Evolutionary conservation across 31 red algal genomes (phyloP).

Genomic region (Endocladia muricata): DNA sequence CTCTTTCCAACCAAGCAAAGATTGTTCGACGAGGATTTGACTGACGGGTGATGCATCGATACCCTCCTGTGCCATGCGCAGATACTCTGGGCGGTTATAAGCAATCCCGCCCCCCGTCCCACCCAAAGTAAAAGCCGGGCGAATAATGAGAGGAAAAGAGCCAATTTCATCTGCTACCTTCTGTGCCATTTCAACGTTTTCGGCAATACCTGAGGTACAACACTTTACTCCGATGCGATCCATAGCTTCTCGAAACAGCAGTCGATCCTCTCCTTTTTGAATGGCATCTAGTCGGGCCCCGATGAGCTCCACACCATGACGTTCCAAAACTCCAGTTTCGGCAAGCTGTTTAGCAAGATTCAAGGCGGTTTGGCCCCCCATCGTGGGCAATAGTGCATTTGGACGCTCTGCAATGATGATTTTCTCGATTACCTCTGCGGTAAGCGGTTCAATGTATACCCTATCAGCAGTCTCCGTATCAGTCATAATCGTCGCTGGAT

Average conservation of each 20-base stretch:
- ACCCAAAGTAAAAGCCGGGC: slow-evolving; percentile 97
- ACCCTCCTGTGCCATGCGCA: slow-evolving; percentile 87
- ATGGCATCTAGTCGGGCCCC: slow-evolving; percentile 95
- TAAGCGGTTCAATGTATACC: slow-evolving; percentile 96
- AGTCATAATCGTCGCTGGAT: slow-evolving; percentile 99
- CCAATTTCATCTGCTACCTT: slow-evolving; percentile 92
- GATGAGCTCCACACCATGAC: slow-evolving; percentile 90
- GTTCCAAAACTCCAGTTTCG: slow-evolving; percentile 75
- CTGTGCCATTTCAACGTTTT: slow-evolving; percentile 82
- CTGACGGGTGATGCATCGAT: slow-evolving; percentile 88
- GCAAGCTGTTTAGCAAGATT: slow-evolving; percentile 84
- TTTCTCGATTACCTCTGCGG: slow-evolving; percentile 78
- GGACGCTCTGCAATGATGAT: slow-evolving; percentile 88
- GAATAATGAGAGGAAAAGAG: slow-evolving; percentile 89
- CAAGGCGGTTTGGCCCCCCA: slow-evolving; percentile 98
- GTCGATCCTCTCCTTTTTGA: slow-evolving; percentile 94
- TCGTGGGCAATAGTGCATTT: slow-evolving; percentile 93
- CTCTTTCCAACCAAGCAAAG: slow-evolving; percentile 98
- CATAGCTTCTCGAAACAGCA: slow-evolving; percentile 95
- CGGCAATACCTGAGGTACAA: slow-evolving; percentile 91
- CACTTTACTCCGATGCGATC: slow-evolving; percentile 85
- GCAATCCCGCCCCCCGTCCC: slow-evolving; percentile 99
- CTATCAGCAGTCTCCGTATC: slow-evolving; percentile 97
- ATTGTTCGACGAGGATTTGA: slow-evolving; percentile 95
- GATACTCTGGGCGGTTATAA: slow-evolving; percentile 95